Evolutionary conservation across 2,329 filamentous ascomycete genomes (phyloP), one percentile per base, ranked within the genome.

Genomic region (Metarhizium brunneum): DNA sequence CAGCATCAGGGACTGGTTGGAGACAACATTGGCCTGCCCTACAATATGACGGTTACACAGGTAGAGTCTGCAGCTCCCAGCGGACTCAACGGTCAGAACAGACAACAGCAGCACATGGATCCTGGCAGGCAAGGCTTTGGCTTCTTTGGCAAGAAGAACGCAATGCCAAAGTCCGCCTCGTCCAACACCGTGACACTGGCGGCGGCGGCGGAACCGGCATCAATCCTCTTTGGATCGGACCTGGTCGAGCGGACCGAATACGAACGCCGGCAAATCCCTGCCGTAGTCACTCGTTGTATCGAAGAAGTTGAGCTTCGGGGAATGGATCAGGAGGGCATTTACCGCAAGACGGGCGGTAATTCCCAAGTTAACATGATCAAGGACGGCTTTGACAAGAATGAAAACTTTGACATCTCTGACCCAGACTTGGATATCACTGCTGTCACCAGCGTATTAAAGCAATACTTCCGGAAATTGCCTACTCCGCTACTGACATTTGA

Each of bases 291-390:
- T 50, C 87, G 91, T 50, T 99, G 94, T 71, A 95, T 99, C 62
- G 90, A 96, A 68, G 92, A 99, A 72, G 94, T 99, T 43, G 94
- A 99, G 71, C 76, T 94, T 25, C 86, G 94, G 68, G 94, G 92
- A 72, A 96, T 99, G 90, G 92, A 97, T 65, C 83, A 95, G 63
- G 94, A 97, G 73, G 94, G 94, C 59, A 95, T 99, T 64, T 99
- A 99, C 74, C 86, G 94, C 66, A 99, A 99, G 78, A 96, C 92
- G 52, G 94, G 94, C 56, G 94, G 92, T 62, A 91, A 88, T 64
- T 90, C 89, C 8, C 90, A 95, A 69, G 88, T 96, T 68, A 95
- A 95, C 70, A 79, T 83, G 65, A 89, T 99, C 63, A 90, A 92
- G 66, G 88, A 92, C 62, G 91, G 92, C 13, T 97, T 99, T 68